A percentile compares a stretch with the other conserved stretches of the same genome.
Conservation (phyloP, 2,329 filamentous ascomycete species). For the Arthrobotrys musiformis region DNA sequence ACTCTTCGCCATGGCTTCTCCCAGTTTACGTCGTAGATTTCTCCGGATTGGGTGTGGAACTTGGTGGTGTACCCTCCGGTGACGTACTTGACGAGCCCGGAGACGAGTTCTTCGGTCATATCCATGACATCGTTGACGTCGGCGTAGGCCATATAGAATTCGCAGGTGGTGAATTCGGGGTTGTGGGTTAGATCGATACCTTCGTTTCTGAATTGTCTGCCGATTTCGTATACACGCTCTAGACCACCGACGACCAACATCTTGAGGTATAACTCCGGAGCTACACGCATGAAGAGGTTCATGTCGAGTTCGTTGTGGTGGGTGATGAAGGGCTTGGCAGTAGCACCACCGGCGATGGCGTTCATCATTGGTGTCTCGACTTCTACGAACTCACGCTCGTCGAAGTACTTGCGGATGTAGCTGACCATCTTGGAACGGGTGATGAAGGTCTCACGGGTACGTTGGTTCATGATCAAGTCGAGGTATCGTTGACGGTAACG, state of each 20-base stretch:
- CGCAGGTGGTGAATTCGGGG: conserved; percentile 96
- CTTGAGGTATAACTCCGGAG: conserved; percentile 96
- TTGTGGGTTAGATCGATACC: conserved; percentile 94
- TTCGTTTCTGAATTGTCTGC: conserved; percentile 95
- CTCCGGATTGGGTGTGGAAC: conserved; percentile 82
- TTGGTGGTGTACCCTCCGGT: conserved; percentile 86
- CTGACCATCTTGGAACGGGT: conserved; percentile 87
- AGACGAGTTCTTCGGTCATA: conserved; percentile 92
- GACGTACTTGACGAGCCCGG: conserved; percentile 85
- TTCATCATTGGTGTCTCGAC: conserved; percentile 99
- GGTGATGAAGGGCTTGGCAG: conserved; percentile 92
- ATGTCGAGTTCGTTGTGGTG: conserved; percentile 96
- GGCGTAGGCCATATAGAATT: conserved; percentile 95
- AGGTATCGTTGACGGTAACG: conserved; percentile 93
- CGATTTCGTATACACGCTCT: conserved; percentile 94
- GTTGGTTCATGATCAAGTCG: conserved; percentile 96
- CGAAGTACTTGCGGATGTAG: conserved; percentile 89
- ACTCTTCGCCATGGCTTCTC: conserved; percentile 90
- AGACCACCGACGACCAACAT: conserved; percentile 93
- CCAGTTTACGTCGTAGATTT: conserved; percentile 94
- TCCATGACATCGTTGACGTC: conserved; percentile 92
- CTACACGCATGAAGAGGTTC: conserved; percentile 93
- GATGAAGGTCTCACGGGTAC: conserved; percentile 82
- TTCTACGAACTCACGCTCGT: conserved; percentile 87
- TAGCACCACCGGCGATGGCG: conserved; percentile 92